Conservation (phyloP, 768 basidiomycete species). For the Pisolithus orientalis region DNA sequence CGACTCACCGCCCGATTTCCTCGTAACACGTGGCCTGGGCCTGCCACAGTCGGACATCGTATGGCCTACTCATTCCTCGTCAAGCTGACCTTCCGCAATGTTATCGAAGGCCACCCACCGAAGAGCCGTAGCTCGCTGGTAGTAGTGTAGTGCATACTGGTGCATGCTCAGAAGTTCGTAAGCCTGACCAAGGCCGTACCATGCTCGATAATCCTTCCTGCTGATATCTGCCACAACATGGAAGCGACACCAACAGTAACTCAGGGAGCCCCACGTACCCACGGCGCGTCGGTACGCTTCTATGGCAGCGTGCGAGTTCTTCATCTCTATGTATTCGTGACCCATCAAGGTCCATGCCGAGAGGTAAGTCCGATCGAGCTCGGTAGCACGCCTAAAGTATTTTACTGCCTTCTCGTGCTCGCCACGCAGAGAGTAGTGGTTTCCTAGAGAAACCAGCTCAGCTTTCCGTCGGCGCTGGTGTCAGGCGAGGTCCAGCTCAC, state of each 20-base stretch:
- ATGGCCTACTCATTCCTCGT: constrained; percentile 52
- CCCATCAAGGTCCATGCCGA: constrained; percentile 99
- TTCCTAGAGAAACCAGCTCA: constrained; percentile 49
- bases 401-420: constrained; percentile 96
- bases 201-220: constrained; percentile 93
- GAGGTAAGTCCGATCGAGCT: constrained; percentile 89
- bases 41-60: constrained; percentile 95
- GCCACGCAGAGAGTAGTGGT: constrained; percentile 88
- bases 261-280: constrained; percentile 46
- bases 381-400: constrained; percentile 92
- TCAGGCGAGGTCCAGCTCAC: constrained; percentile 37
- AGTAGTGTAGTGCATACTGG: constrained; percentile 93
- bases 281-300: constrained; percentile 96
- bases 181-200: constrained; percentile 98
- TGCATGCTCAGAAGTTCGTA: constrained; percentile 97
- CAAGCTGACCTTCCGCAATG: background rate
- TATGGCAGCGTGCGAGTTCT: constrained; percentile 98
- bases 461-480: background rate
- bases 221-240: constrained; percentile 68
- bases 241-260: background rate
- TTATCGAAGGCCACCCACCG: constrained; percentile 42
- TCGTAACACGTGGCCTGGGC: constrained; percentile 93
- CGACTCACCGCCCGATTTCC: constrained; percentile 71
- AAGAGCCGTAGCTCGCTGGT: constrained; percentile 90
- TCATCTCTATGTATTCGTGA: constrained; percentile 98